phyloP scores from a whole-genome alignment of 768 basidiomycete species.

The Gloeopeniophorella convolvens region DNA sequence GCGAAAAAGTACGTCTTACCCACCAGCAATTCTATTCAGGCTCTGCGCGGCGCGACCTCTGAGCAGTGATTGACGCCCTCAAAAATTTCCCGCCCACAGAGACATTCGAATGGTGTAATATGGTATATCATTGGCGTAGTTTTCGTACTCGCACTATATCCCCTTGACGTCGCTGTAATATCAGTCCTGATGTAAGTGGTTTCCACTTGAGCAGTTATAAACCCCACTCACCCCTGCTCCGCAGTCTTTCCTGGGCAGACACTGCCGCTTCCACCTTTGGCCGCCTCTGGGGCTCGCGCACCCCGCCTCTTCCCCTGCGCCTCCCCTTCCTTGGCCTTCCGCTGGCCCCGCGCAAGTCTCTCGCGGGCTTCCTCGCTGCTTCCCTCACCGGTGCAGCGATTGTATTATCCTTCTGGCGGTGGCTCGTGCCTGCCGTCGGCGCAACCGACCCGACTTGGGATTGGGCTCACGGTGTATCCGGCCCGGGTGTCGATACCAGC shows the following conservation, averaged over 20 bases:
- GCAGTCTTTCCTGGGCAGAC: conserved; percentile 91
- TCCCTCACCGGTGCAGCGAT: conserved; percentile 63
- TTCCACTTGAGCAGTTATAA: neutral
- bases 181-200: conserved; percentile 64
- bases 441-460: conserved; percentile 44
- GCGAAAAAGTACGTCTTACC: conserved; percentile 55
- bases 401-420: conserved; percentile 66
- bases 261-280: conserved; percentile 91
- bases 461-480: conserved; percentile 46
- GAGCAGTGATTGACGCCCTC: neutral
- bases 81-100: conserved; percentile 29
- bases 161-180: conserved; percentile 83
- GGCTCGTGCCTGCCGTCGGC: conserved; percentile 43
- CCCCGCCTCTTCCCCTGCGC: conserved; percentile 52
- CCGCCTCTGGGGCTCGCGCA: conserved; percentile 70
- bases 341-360: conserved; percentile 74
- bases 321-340: conserved; percentile 47
- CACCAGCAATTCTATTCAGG: neutral
- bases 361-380: conserved; percentile 81
- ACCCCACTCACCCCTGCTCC: neutral
- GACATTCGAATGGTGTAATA: conserved; percentile 75
- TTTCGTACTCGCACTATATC: conserved; percentile 66
- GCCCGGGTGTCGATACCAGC: conserved; percentile 20
- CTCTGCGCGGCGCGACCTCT: neutral
- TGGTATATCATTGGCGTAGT: conserved; percentile 91